Evolutionary conservation across 495 filamentous ascomycete genomes (phyloP), one percentile per base, ranked within the genome.

Genomic region (Penicillium paradoxum): DNA sequence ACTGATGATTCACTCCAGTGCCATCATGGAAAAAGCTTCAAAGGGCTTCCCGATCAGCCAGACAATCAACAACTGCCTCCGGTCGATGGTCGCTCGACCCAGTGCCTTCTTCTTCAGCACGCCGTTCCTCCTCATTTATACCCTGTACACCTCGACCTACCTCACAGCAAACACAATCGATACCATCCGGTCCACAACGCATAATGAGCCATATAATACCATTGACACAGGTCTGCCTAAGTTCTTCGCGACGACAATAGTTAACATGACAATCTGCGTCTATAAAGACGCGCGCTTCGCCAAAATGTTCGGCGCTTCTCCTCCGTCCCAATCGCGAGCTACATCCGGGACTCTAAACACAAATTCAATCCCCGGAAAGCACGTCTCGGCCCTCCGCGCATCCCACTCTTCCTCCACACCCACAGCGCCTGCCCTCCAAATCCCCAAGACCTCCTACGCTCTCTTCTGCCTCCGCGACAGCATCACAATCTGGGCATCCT

Each of bases 21-120:
- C 84, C 10, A 95, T 98, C 62, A 96, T 97, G 71, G 91, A 97
- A 72, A 96, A 96, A 73, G 89, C 92, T 14, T 90, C 89, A 37
- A 91, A 90, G 58, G 82, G 85, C 49, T 78, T 79, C 56, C 79
- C 86, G n/a, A 83, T 97, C 53, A 68, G 70, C 41, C 65, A 72
- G 42, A 91, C 88, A 41, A 73, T 96, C 25, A 59, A 79, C 75
- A 49, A 64, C 68, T 87, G 86, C 32, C 65, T 93, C 45, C 68
- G 62, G 7, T 75, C 79, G 27, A 80, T 96, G 60, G 37, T 95
- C 57, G 62, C 74, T 21, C 76, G 78, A n/a, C 92, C 92, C 0
- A 81, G 83, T 53, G 63, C 59, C 38, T 83, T 93, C 74, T 68
- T 97, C 65, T 72, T 86, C 69, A 86, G 87, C 45, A 86, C 83